Base-by-base conservation (phyloP, 306 rosid species). In the Acacia melanoxylon region DNA sequence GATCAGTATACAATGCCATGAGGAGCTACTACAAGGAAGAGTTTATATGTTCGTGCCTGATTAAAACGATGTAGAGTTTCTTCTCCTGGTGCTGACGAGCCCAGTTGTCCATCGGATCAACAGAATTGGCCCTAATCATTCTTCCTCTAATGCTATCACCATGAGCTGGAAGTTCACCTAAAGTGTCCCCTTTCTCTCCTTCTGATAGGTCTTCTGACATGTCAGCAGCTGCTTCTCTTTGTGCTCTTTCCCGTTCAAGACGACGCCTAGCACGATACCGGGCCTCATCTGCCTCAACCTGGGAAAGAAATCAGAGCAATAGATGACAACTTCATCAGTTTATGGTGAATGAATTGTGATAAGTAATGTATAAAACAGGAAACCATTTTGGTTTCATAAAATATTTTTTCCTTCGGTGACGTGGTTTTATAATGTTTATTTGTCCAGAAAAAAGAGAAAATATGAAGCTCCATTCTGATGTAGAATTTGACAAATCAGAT, bases 141-240 rank as follows among this genome's bases (percentile, higher is more conserved):
- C 94, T 92, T 15, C 86, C 58, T 86, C 83, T 87, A 71, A 14
- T 33, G 48, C 79, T 79, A 16, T 92, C 97, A 56, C 91, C 98
- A 27, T 88, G 98, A 80, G 89, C 61, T 2, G 97, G 88, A 7
- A 89, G 25, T 46, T 95, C 98, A 59, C 88, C 62, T 22, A 88
- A 89, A 10, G 77, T 70, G 84, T 95, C 98, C 85, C 97, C 97
- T 82, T 86, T 95, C 84, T 95, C 98, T 37, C 99, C 99, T 85
- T 95, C 98, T 1, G 99, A 93, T 56, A 95, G 89, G 86, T 93
- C 99, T 86, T 95, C 99, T 4, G 99, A 95, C 97, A 95, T 92
- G 84, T 95, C 99, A 81, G 97, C 98, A 27, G 91, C 86, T 58
- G 98, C 96, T 81, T 95, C 99, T 75, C 97, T 89, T 42, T 97